These are phyloP conservation scores for Aspergillus ostianus DNA, from an alignment of 495 filamentous ascomycete species.

Conservation along the genomic window DNA sequence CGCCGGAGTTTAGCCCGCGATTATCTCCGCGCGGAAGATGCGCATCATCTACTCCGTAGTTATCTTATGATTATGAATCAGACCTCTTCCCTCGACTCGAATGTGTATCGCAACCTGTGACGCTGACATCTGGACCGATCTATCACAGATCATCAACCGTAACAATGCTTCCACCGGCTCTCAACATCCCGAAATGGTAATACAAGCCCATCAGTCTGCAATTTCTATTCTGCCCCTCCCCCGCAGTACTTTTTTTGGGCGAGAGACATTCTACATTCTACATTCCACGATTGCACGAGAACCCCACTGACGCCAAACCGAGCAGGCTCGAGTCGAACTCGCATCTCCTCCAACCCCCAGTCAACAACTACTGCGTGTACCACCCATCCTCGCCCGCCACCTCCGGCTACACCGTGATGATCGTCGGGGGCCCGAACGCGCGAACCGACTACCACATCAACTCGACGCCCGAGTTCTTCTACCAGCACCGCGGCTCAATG, in stretches of 20 bases:
- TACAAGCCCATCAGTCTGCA: conserved; percentile 7
- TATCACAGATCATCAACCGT: not conserved
- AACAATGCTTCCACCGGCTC: conserved; percentile 42
- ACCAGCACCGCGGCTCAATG: conserved; percentile 92
- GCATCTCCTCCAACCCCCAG: conserved; percentile 88
- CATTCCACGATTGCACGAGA: not conserved
- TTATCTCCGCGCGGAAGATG: conserved; percentile 20
- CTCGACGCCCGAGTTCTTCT: conserved; percentile 94
- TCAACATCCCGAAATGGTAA: conserved; percentile 88
- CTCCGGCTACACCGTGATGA: conserved; percentile 56
- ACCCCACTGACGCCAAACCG: not conserved
- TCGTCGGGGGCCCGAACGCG: conserved; percentile 94
- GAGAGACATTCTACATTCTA: not conserved
- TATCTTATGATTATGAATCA: too few relatives aligned
- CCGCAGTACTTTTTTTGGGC: conserved; percentile 15
- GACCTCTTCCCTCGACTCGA: too few relatives aligned
- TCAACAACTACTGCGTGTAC: conserved; percentile 98
- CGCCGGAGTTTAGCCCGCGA: not conserved
- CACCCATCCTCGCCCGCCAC: conserved; percentile 51
- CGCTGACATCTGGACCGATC: not conserved
- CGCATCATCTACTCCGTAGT: not conserved
- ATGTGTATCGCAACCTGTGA: not conserved
- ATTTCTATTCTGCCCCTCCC: conserved; percentile 21
- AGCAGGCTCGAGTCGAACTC: conserved; percentile 89
- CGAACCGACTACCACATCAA: conserved; percentile 99